Evolutionary conservation across 306 rosid species (phyloP).

Genomic region (Quercus gilva): DNA sequence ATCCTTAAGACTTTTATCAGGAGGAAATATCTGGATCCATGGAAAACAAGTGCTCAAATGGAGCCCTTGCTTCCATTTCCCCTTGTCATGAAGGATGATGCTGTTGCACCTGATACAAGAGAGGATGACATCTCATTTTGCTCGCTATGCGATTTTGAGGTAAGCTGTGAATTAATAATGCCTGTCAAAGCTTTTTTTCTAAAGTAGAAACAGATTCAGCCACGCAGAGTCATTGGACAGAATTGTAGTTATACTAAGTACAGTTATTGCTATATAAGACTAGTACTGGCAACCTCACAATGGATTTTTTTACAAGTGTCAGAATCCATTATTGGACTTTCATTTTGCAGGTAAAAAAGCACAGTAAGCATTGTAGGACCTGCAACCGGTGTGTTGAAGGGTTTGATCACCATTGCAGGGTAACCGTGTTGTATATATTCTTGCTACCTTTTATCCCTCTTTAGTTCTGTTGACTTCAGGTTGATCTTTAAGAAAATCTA

Average conservation of each 20-base stretch:
- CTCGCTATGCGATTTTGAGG: conserved; percentile 78
- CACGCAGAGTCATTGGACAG: neutral
- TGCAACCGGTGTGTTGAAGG: conserved; percentile 97
- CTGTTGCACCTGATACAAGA: conserved; percentile 53
- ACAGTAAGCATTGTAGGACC: conserved; percentile 90
- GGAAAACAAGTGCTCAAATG: conserved; percentile 45
- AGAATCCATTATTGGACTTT: neutral
- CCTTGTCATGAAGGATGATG: conserved; percentile 70
- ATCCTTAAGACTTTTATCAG: conserved; percentile 68
- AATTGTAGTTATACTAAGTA: neutral
- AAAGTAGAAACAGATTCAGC: too few relatives aligned
- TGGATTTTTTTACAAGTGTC: neutral
- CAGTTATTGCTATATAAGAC: neutral
- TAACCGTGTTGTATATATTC: conserved; percentile 8
- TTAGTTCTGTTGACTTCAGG: neutral
- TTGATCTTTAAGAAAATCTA: neutral
- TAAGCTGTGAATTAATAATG: neutral
- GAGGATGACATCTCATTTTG: conserved; percentile 84
- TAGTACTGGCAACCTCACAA: too few relatives aligned
- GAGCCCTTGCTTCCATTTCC: conserved; percentile 86
- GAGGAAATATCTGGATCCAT: conserved; percentile 81
- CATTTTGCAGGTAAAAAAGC: conserved; percentile 63
- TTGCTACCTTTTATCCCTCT: neutral
- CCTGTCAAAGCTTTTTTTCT: neutral
- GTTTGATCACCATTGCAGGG: conserved; percentile 98